Base-by-base conservation (phyloP, 2,329 filamentous ascomycete genomes). In the Paraconiothyrium sp. region DNA sequence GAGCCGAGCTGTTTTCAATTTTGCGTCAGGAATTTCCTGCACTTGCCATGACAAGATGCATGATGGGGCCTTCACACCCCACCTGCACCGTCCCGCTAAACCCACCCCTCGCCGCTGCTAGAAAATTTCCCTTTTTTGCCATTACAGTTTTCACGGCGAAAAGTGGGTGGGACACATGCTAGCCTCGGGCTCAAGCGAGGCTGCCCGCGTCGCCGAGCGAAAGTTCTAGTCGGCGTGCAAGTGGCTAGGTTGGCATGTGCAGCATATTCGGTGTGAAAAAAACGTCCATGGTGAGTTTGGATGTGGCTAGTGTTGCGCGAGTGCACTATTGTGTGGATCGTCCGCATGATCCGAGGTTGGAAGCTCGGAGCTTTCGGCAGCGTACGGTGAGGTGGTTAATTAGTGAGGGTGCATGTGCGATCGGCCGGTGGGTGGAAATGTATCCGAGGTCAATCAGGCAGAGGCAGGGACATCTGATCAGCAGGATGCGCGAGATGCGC, bases 291-390 rank as follows among this genome's bases (percentile, higher is more conserved):
- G 39, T 20, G 51, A 24, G n/a, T 4, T 16, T 20, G 51, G 16
- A 44, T 27, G 32, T 13, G 37, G 27, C 24, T 54, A 43, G 50
- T 41, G 37, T n/a, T 41, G 37, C 14, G 37, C 9, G 6, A 11
- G 16, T 5, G 52, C 39, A 24, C 34, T 39, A 27, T 39, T 16
- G 52, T 34, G 52, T 39, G 52, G 52, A 55, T 55, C 37, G 34
- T 54, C 37, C 51, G 11, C 22, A n/a, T 43, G 52, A 46, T 55
- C 39, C 39, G 52, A 55, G 52, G 35, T 32, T 54, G 2, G 13
- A 37, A 10, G 22, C 20, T n/a, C 35, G 37, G 22, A 11, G 14
- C 4, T 3, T 14, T 16, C 8, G 11, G 24, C 43, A 24, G n/a
- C 20, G 43, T 11, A 20, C 20, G 20, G 41, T 44, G 41, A 44